Base-by-base conservation (phyloP, 345 rosid genomes). In the Capsella bursapastoris region DNA sequence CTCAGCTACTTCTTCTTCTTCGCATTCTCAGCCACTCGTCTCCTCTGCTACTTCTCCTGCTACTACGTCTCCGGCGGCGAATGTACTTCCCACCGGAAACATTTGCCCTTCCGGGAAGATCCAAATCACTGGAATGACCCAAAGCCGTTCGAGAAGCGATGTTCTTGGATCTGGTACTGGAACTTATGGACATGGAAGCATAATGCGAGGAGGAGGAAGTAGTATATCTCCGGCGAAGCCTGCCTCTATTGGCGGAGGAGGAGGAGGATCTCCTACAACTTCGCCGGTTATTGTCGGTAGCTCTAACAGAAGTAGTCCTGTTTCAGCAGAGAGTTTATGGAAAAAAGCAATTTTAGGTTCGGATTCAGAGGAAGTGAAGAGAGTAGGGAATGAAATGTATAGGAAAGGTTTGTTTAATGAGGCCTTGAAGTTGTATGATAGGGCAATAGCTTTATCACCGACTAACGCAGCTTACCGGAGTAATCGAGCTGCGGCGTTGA, bases 151-250 rank as follows among this genome's bases (percentile, higher is more conserved):
- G 0, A 86, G 93, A 77, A 59, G 83, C 27, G 99, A 95, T 55
- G 93, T 87, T 5, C 84, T 95, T 56, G 96, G 99, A 70, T 86
- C 96, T 10, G 98, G 99, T 1, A 89, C 85, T 11, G 99, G 91
- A 1, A 83, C 85, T 58, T 95, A 95, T 57, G 99, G 99, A 1
- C 97, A 92, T 34, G 99, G 99, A 6, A 95, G 92, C 70, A 90
- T 95, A 85, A 86, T 95, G 87, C 92, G 98, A 32, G 88, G 87
- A 22, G 76, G 66, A 25, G 80, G 76, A 32, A 72, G n/a, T 5
- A 68, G 28, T 57, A 12, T 66, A 58, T 48, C 74, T 56, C 75
- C 69, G 65, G 75, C 75, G 25, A 79, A 79, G 64, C 73, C 70
- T 2, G 12, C 32, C 1, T 55, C 64, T 8, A 18, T 3, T 0